phyloP scores from a whole-genome alignment of 768 basidiomycete species.

The Hebeloma cylindrosporum region DNA sequence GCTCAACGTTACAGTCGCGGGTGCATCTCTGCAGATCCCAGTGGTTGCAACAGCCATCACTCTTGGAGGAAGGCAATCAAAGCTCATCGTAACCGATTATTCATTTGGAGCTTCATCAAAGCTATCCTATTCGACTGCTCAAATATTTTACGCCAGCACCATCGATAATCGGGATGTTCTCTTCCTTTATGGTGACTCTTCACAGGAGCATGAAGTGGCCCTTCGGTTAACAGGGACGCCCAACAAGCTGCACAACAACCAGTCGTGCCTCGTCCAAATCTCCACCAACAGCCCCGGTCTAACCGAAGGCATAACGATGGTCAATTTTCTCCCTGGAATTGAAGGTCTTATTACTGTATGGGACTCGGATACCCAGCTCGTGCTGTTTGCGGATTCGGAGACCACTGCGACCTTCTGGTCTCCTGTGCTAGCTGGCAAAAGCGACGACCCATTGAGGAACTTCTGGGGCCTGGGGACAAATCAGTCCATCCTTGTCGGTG shows the following conservation, averaged over 20 bases:
- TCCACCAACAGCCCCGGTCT: constrained; percentile 21
- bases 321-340: constrained; percentile 58
- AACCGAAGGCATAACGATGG: constrained; percentile 34
- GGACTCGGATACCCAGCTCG: constrained; percentile 65
- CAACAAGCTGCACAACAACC: constrained; percentile 32
- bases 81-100: constrained; percentile 72
- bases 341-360: constrained; percentile 59
- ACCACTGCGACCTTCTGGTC: constrained; percentile 78
- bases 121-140: constrained; percentile 70
- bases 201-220: constrained; percentile 55
- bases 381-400: constrained; percentile 65
- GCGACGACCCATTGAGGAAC: constrained; percentile 45
- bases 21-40: constrained; percentile 57
- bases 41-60: constrained; percentile 51
- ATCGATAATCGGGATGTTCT: constrained; percentile 65
- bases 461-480: constrained; percentile 80
- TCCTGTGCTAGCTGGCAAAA: constrained; percentile 53
- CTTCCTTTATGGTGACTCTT: constrained; percentile 57
- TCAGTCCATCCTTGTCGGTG: constrained; percentile 60
- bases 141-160: constrained; percentile 63
- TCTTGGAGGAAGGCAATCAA: constrained; percentile 70
- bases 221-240: constrained; percentile 48
- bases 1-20: constrained; percentile 55
- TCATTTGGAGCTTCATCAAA: constrained; percentile 59
- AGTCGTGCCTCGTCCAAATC: constrained; percentile 30